Conservation (phyloP, 371 early-diverging fungal genomes). For the Rhizopus sp. region DNA sequence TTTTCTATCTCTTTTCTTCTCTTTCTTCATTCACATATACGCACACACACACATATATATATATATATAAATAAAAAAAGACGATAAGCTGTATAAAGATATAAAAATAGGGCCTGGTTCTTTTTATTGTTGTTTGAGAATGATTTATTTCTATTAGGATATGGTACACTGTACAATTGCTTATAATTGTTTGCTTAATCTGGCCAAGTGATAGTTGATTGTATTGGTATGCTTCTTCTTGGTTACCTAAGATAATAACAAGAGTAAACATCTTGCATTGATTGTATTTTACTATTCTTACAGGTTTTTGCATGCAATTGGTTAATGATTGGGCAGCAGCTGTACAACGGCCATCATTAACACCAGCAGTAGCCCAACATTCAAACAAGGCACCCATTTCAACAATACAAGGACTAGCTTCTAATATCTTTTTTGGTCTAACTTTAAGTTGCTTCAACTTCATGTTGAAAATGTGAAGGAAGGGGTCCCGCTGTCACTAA, state of each 20-base stretch:
- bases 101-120: not conserved
- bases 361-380: conserved; percentile 66
- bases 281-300: conserved; percentile 31
- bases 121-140: not conserved
- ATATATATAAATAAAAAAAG: conserved; percentile 6
- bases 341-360: conserved; percentile 61
- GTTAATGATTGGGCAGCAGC: conserved; percentile 57
- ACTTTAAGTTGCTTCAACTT: conserved; percentile 69
- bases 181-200: conserved; percentile 68
- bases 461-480: conserved; percentile 36
- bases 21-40: conserved; percentile 3
- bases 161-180: conserved; percentile 4
- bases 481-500: conserved; percentile 2
- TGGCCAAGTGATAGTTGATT: conserved; percentile 69
- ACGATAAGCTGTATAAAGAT: not conserved
- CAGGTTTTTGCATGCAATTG: conserved; percentile 66
- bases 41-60: too few relatives aligned
- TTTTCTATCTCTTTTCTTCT: not conserved
- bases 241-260: conserved; percentile 38
- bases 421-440: conserved; percentile 63
- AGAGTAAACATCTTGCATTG: not conserved
- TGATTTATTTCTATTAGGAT: conserved; percentile 2
- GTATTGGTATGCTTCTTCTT: conserved; percentile 58
- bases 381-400: conserved; percentile 71
- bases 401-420: conserved; percentile 64